phyloP scores from a whole-genome alignment of 2,329 filamentous ascomycete genomes.

The Cladobotryum protrusum region DNA sequence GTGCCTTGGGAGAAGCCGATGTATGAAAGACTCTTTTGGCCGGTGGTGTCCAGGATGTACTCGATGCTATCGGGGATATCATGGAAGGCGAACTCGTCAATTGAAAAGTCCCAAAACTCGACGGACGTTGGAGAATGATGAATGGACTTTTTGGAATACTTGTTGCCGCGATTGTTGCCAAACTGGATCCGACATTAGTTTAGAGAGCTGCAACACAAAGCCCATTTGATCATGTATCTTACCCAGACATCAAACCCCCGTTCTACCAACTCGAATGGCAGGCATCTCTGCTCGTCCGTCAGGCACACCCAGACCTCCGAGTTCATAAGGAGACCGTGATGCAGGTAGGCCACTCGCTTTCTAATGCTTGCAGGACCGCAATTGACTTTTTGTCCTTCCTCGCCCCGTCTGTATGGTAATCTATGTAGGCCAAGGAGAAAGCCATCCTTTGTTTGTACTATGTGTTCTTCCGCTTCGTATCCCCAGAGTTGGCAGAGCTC shows the following conservation, averaged over 20 bases:
- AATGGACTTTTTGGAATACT: conserved; percentile 95
- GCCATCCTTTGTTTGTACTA: conserved; percentile 89
- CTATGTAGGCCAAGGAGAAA: conserved; percentile 88
- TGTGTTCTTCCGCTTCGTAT: conserved; percentile 92
- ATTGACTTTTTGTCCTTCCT: conserved; percentile 76
- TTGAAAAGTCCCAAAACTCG: conserved; percentile 95
- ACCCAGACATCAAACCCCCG: conserved; percentile 94
- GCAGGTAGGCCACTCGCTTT: conserved; percentile 88
- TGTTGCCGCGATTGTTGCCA: conserved; percentile 97
- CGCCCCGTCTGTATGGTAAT: conserved; percentile 73
- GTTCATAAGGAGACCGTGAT: conserved; percentile 97
- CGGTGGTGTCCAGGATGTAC: conserved; percentile 81
- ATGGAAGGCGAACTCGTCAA: conserved; percentile 96
- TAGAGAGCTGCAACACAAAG: neutral
- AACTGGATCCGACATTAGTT: conserved; percentile 43
- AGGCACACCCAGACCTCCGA: conserved; percentile 97
- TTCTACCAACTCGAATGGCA: conserved; percentile 86
- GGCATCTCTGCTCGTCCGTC: conserved; percentile 75
- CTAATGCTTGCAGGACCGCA: conserved; percentile 57
- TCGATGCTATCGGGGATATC: conserved; percentile 93
- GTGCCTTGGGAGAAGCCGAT: conserved; percentile 97
- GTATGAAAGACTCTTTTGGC: conserved; percentile 81
- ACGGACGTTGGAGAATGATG: conserved; percentile 65
- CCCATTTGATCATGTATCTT: conserved; percentile 22
- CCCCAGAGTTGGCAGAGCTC: conserved; percentile 90